Evolutionary conservation across 179 eudicot genomes (phyloP), one percentile per base, ranked within the genome.

Genomic region (Beta macrorhiza): DNA sequence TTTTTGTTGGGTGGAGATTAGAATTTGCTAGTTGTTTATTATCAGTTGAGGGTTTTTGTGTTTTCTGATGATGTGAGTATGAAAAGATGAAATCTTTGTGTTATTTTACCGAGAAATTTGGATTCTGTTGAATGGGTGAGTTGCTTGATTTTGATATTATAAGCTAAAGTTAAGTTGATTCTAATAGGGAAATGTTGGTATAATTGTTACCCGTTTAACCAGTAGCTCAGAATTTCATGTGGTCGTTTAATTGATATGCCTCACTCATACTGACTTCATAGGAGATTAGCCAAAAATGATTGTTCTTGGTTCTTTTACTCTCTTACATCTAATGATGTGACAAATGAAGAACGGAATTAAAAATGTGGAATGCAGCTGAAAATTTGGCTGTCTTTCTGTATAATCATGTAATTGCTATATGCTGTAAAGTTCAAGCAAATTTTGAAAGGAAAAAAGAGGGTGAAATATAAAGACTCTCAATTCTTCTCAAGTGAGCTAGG

Each of bases 21-120:
- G 64, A n/a, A 74, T 45, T 73, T 57, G 67, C 56, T 73, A 53
- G 57, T 68, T 77, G 42, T 55, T 75, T 15, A 7, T 5, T 61
- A 72, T 79, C 19, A 13, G 49, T 72, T 49, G 68, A n/a, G 19
- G 55, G 59, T 62, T 17, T 55, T 19, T 15, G 16, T 42, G 51
- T 53, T 47, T 55, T 51, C 15, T 68, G 59, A 5, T 77, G 44
- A 25, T 53, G 15, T 12, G 32, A 20, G 10, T 57, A 17, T 47
- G 51, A 19, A 79, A 83, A 83, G 56, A 49, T 83, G 63, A 42
- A 71, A 42, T 7, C 80, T 77, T 53, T 59, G 56, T 10, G 71
- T 53, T 49, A 37, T 0, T 25, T 20, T 25, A 16, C 3, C 22
- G 0, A 25, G 44, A 67, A 25, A 56, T 5, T 1, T 15, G 15